Evolutionary conservation across 306 rosid species (phyloP).

Genomic region (Styphnolobium japonicum): DNA sequence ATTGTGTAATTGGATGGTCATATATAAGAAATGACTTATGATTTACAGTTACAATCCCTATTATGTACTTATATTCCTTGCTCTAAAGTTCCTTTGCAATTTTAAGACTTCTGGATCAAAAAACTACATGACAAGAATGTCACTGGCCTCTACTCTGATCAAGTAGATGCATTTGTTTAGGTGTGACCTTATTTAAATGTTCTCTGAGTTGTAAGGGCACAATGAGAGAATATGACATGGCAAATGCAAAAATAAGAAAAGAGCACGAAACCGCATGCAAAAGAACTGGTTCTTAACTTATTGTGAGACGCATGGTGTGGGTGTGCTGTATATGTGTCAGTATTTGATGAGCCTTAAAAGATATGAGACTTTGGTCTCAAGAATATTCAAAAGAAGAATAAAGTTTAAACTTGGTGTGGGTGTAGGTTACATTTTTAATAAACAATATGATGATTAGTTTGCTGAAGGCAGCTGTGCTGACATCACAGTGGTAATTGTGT

Average conservation of each 20-base stretch:
- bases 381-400: background rate
- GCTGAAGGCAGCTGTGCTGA: background rate
- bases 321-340: background rate
- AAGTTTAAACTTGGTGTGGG: background rate
- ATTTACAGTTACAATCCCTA: no score
- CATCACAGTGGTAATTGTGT: background rate
- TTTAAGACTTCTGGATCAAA: no score
- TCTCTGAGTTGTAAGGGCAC: background rate
- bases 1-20: no score
- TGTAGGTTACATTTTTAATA: conserved; percentile 7
- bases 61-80: no score
- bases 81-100: no score
- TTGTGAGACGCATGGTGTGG: background rate
- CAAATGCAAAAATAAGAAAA: no score
- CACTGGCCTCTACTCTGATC: background rate
- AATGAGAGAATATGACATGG: background rate
- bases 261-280: background rate
- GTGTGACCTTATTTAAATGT: no score
- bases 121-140: no score
- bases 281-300: background rate
- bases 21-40: no score
- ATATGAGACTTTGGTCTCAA: background rate
- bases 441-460: conserved; percentile 2
- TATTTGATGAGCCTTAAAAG: background rate
- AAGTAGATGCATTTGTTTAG: background rate